Percentiles rank a stretch among this genome's conserved stretches.
These are phyloP conservation scores for Arachnopeziza araneosa DNA, from an alignment of 2,329 filamentous ascomycete genomes.

Conservation along the genomic window DNA sequence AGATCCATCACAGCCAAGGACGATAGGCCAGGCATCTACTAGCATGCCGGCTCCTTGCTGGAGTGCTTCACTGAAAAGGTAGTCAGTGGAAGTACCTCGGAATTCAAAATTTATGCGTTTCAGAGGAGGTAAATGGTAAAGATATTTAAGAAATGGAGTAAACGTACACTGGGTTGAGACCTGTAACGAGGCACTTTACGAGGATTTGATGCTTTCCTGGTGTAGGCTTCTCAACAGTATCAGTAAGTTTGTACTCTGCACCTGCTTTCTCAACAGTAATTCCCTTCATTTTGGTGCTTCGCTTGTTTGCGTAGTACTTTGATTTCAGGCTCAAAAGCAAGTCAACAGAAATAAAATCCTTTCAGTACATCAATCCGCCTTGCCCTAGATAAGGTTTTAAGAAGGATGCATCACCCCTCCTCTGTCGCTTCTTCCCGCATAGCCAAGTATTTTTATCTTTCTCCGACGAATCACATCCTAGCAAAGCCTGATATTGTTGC, in stretches of 20 bases:
- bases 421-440: too few species aligned
- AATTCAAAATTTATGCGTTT: background rate
- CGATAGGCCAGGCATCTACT: constrained; percentile 31
- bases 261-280: constrained; percentile 19
- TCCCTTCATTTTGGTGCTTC: constrained; percentile 22
- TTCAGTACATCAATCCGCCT: too few species aligned
- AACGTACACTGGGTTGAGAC: constrained; percentile 34
- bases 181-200: constrained; percentile 33
- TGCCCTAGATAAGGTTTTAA: too few species aligned
- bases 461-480: too few species aligned
- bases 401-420: too few species aligned
- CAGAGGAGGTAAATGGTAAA: background rate
- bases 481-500: too few species aligned
- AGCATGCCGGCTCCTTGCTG: constrained; percentile 33
- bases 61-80: constrained; percentile 25
- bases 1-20: constrained; percentile 35
- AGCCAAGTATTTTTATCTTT: too few species aligned
- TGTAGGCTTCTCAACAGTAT: constrained; percentile 21
- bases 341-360: too few species aligned
- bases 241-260: constrained; percentile 14
- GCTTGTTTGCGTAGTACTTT: background rate
- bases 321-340: background rate
- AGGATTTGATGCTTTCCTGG: constrained; percentile 32
- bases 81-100: background rate
- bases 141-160: background rate